Conservation (phyloP, 345 rosid species). For the Passiflora organensis region DNA sequence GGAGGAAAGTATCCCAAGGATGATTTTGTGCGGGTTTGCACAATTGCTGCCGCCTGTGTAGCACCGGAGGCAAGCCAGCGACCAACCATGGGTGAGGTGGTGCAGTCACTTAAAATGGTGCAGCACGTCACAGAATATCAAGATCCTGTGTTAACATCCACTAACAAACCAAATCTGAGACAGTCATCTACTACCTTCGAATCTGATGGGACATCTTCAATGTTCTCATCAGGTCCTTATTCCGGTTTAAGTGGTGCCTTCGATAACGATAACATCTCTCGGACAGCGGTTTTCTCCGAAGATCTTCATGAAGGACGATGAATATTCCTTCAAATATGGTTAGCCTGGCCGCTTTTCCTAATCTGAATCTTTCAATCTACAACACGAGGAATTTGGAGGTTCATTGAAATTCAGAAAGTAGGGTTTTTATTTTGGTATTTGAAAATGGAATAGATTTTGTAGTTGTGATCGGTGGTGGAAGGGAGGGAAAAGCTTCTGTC, state of each 20-base stretch:
- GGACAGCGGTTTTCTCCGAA: conserved; percentile 80
- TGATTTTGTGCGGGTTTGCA: conserved; percentile 87
- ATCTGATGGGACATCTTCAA: conserved; percentile 91
- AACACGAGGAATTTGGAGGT: conserved; percentile 10
- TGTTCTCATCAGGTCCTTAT: conserved; percentile 95
- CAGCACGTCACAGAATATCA: conserved; percentile 78
- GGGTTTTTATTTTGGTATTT: conserved; percentile 2
- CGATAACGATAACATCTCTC: conserved; percentile 69
- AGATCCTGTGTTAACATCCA: conserved; percentile 43
- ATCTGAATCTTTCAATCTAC: conserved; percentile 7
- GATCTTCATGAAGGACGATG: conserved; percentile 97
- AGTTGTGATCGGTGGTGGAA: conserved; percentile 16
- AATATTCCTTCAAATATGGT: conserved; percentile 13
- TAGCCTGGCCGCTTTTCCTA: conserved; percentile 4
- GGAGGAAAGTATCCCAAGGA: conserved; percentile 85
- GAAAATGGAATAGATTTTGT: conserved; percentile 15
- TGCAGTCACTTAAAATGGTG: conserved; percentile 98
- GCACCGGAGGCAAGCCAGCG: conserved; percentile 92
- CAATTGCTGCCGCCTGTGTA: conserved; percentile 97
- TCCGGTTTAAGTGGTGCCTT: conserved; percentile 79
- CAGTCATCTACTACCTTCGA: conserved; percentile 85
- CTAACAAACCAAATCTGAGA: conserved; percentile 60
- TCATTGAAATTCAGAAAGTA: conserved; percentile 1
- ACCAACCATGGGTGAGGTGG: conserved; percentile 99
- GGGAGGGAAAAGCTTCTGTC: conserved; percentile 14